Conservation (phyloP, 2,329 filamentous ascomycete genomes). For the Diplodia scrobiculata region DNA sequence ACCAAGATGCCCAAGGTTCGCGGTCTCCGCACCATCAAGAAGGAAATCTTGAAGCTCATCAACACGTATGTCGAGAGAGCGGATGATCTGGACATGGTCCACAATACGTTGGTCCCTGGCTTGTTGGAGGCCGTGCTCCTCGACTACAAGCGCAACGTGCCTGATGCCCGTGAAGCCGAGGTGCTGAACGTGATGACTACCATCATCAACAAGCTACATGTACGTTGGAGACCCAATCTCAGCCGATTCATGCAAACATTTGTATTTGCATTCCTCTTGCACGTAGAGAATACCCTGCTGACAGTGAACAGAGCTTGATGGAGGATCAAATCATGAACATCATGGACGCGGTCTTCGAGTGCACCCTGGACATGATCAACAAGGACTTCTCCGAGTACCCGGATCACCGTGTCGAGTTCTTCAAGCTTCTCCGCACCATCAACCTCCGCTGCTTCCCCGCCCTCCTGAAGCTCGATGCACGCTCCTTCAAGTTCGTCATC, state of each 20-base stretch:
- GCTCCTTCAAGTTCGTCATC: slow-evolving; percentile 99
- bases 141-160: slow-evolving; percentile 96
- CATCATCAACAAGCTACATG: slow-evolving; percentile 93
- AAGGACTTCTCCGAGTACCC: slow-evolving; percentile 99
- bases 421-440: slow-evolving; percentile 93
- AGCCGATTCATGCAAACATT: slow-evolving; percentile 52
- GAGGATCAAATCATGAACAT: slow-evolving; percentile 96
- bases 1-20: slow-evolving; percentile 97
- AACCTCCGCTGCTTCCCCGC: slow-evolving; percentile 97
- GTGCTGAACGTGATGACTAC: slow-evolving; percentile 97
- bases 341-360: slow-evolving; percentile 98
- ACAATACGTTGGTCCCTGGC: slow-evolving; percentile 91
- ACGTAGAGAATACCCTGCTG: neutral
- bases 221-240: slow-evolving; percentile 64
- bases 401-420: slow-evolving; percentile 98
- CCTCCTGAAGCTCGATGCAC: slow-evolving; percentile 87
- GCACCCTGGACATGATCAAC: slow-evolving; percentile 99
- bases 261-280: slow-evolving; percentile 26
- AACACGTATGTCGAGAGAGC: slow-evolving; percentile 98
- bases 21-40: slow-evolving; percentile 95
- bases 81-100: slow-evolving; percentile 91
- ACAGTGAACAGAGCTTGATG: slow-evolving; percentile 72
- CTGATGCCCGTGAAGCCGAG: slow-evolving; percentile 92
- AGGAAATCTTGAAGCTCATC: slow-evolving; percentile 97
- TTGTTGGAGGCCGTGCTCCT: slow-evolving; percentile 89